Conservation (phyloP, 75 land plant genomes). For the Chamaecyparis obtusa region DNA sequence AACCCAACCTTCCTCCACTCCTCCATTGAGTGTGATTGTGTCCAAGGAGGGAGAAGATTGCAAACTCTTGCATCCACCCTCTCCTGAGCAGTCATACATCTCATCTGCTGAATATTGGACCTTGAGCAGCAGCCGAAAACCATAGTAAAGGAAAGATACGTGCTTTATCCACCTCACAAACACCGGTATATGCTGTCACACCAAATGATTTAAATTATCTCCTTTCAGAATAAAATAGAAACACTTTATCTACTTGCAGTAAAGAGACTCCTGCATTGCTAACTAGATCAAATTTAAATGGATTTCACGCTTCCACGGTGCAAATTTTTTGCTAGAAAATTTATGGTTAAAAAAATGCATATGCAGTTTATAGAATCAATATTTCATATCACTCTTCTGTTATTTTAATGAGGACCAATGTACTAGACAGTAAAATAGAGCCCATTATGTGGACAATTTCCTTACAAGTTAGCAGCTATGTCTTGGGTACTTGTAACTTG, state of each 20-base stretch:
- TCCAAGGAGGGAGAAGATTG: conserved; percentile 73
- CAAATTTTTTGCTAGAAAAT: not conserved
- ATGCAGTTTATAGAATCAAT: not conserved
- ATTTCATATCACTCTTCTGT: not conserved
- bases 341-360: not conserved
- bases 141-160: conserved; percentile 86
- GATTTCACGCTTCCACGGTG: not conserved
- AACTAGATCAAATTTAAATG: not conserved
- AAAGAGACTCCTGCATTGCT: not conserved
- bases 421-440: not conserved
- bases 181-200: conserved; percentile 84
- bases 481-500: not conserved
- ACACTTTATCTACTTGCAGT: not conserved
- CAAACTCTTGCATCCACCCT: conserved; percentile 65
- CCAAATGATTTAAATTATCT: not conserved
- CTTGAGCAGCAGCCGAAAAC: conserved; percentile 83
- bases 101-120: conserved; percentile 82
- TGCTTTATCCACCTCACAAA: conserved; percentile 94
- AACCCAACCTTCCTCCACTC: conserved; percentile 69
- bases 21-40: conserved; percentile 63
- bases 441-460: not conserved
- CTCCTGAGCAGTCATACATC: conserved; percentile 62
- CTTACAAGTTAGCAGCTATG: not conserved
- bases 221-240: not conserved
- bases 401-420: not conserved